Evolutionary conservation across 768 basidiomycete genomes (phyloP).

Genomic region (Phanerochaete carnosa): DNA sequence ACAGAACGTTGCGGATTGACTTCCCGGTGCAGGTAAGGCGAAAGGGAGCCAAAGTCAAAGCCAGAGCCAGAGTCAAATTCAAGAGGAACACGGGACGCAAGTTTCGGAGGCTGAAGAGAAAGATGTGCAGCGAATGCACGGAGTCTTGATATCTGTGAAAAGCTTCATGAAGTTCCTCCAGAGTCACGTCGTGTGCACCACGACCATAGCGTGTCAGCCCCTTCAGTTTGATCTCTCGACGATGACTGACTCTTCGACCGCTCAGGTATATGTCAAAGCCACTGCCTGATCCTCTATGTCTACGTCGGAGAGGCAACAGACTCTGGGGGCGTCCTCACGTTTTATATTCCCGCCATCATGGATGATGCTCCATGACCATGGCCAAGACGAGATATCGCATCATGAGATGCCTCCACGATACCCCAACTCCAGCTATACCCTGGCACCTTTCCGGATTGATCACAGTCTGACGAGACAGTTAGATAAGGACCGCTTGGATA

Average conservation of each 20-base stretch:
- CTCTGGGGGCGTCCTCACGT: slow-evolving; percentile 82
- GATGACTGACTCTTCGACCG: background rate
- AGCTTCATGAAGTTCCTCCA: slow-evolving; percentile 82
- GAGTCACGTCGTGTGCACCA: slow-evolving; percentile 75
- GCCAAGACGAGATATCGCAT: background rate
- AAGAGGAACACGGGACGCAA: slow-evolving; percentile 14
- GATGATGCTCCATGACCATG: slow-evolving; percentile 36
- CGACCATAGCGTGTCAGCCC: slow-evolving; percentile 77
- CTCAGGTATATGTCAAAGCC: slow-evolving; percentile 74
- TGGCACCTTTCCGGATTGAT: background rate
- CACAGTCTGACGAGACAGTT: background rate
- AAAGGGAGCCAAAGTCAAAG: slow-evolving; percentile 16
- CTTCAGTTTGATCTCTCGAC: background rate
- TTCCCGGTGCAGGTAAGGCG: slow-evolving; percentile 7
- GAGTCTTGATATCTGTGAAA: slow-evolving; percentile 65
- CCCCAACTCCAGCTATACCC: background rate
- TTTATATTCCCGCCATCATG: slow-evolving; percentile 79
- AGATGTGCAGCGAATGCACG: slow-evolving; percentile 58
- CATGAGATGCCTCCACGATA: background rate
- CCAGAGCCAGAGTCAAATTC: background rate
- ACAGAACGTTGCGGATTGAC: background rate
- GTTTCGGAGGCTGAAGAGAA: slow-evolving; percentile 25
- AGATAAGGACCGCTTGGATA: background rate
- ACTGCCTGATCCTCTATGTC: slow-evolving; percentile 86
- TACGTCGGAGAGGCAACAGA: slow-evolving; percentile 81